Evolutionary conservation across 2,329 filamentous ascomycete species (phyloP).

Genomic region (Leptodontidium sp.): DNA sequence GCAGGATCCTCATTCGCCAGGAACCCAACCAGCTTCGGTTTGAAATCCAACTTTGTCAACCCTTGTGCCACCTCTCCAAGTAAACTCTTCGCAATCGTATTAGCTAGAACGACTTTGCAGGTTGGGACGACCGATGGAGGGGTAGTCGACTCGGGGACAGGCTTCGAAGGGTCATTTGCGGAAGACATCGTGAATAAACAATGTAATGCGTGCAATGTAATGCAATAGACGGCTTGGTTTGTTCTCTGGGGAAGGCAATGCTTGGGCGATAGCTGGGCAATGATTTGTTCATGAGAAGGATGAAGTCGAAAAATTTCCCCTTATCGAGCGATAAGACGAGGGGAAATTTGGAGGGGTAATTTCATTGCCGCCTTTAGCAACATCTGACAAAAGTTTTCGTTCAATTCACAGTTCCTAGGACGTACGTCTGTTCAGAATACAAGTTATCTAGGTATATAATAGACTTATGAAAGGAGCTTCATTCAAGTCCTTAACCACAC

Average conservation of each 20-base stretch:
- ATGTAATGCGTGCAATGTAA: neutral
- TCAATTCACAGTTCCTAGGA: neutral
- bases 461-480: too few species aligned
- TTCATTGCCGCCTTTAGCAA: constrained; percentile 10
- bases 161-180: neutral
- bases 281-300: neutral
- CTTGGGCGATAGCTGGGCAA: neutral
- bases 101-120: constrained; percentile 93
- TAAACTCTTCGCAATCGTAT: constrained; percentile 84
- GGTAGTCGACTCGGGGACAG: neutral
- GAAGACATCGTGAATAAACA: constrained; percentile 6
- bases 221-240: neutral
- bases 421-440: too few species aligned
- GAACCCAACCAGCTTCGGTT: constrained; percentile 88
- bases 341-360: constrained; percentile 22
- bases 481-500: too few species aligned
- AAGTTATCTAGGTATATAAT: too few species aligned
- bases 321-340: constrained; percentile 28
- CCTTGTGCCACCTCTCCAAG: constrained; percentile 81
- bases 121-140: constrained; percentile 49
- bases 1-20: constrained; percentile 91
- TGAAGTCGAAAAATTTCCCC: constrained; percentile 16
- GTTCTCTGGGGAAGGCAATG: neutral
- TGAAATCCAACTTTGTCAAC: constrained; percentile 73
- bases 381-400: neutral